These are phyloP conservation scores for Capsella bursapastoris DNA, from an alignment of 345 rosid species.

Conservation along the genomic window DNA sequence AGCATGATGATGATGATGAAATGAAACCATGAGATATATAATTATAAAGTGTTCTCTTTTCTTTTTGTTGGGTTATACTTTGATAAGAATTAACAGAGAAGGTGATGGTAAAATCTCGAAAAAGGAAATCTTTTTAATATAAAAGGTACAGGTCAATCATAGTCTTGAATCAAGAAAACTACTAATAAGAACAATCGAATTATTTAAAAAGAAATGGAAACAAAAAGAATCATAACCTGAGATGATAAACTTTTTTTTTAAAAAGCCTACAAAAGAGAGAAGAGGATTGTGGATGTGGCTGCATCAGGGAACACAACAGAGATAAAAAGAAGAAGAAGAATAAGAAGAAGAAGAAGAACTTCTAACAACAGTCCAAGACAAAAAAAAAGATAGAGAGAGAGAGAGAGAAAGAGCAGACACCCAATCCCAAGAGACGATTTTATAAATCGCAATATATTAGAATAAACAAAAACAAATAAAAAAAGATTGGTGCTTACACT, in stretches of 20 bases:
- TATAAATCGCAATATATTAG: conserved; percentile 15
- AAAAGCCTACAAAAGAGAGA: conserved; percentile 40
- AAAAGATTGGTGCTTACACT: conserved; percentile 6
- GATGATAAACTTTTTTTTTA: conserved; percentile 40
- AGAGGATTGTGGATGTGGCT: conserved; percentile 47
- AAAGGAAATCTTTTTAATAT: conserved; percentile 18
- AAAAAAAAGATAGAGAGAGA: conserved; percentile 40
- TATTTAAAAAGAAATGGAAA: neutral
- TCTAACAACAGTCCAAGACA: conserved; percentile 50
- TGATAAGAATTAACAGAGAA: neutral
- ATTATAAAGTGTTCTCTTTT: conserved; percentile 11
- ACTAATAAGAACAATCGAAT: conserved; percentile 15
- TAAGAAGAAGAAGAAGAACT: conserved; percentile 39
- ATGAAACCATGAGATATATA: conserved; percentile 26
- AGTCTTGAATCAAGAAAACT: conserved; percentile 39
- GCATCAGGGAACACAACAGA: conserved; percentile 61
- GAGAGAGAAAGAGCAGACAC: conserved; percentile 25
- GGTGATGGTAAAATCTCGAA: conserved; percentile 17
- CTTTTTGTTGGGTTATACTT: conserved; percentile 5
- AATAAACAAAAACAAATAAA: too few species aligned
- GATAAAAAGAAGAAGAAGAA: conserved; percentile 38
- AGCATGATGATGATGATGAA: conserved; percentile 26
- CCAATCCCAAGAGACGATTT: conserved; percentile 67
- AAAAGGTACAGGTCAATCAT: conserved; percentile 49
- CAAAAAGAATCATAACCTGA: conserved; percentile 25